Percentiles rank a stretch among this genome's conserved stretches.
Conservation (phyloP, 805 yeast species). For the Teunomyces panamensis region DNA sequence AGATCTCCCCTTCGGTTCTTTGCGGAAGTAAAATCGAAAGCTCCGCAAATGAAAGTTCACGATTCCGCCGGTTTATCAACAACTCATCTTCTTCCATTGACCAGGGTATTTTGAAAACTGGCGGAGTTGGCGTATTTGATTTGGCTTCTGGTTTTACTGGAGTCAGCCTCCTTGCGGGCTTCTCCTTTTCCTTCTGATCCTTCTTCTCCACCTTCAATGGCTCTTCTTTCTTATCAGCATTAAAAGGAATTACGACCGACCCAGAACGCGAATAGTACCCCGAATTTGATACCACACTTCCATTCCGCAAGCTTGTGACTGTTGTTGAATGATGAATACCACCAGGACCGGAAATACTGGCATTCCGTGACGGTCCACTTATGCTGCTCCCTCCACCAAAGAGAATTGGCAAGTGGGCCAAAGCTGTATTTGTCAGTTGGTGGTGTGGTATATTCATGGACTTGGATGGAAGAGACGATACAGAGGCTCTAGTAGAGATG, state of each 20-base stretch:
- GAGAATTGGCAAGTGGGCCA: constrained; percentile 42
- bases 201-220: constrained; percentile 17
- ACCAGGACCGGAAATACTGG: constrained; percentile 35
- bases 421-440: constrained; percentile 34
- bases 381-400: constrained; percentile 41
- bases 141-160: background rate
- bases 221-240: constrained; percentile 25
- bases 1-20: constrained; percentile 72
- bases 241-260: constrained; percentile 35
- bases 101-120: constrained; percentile 42
- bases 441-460: constrained; percentile 48
- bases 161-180: constrained; percentile 1
- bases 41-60: constrained; percentile 69
- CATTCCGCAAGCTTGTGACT: constrained; percentile 40
- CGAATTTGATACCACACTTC: constrained; percentile 28
- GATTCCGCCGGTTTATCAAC: constrained; percentile 47
- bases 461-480: constrained; percentile 42
- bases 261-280: constrained; percentile 39
- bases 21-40: constrained; percentile 68
- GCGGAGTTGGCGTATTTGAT: constrained; percentile 8
- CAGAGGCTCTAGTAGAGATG: constrained; percentile 35
- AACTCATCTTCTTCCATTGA: constrained; percentile 72
- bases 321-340: constrained; percentile 33
- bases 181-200: constrained; percentile 9
- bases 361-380: constrained; percentile 39